Conservation (phyloP, 345 rosid species). For the Balakata baccata region DNA sequence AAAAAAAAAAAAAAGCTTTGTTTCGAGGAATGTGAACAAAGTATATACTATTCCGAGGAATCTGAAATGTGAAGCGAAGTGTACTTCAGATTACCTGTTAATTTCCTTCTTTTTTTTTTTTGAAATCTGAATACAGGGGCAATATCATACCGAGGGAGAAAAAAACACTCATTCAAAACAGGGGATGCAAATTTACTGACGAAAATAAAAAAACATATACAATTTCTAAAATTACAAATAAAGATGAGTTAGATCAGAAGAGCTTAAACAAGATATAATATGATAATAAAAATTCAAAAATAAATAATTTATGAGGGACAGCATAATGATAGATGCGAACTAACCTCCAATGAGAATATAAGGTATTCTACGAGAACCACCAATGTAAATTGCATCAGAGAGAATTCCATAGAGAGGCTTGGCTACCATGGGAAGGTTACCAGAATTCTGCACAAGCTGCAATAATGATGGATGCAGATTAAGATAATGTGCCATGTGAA, state of each 20-base stretch:
- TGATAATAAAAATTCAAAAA: neutral
- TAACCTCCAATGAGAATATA: constrained; percentile 81
- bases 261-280: neutral
- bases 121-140: neutral
- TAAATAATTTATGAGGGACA: neutral
- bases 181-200: neutral
- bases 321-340: constrained; percentile 17
- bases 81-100: neutral
- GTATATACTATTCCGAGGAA: constrained; percentile 1
- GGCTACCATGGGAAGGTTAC: constrained; percentile 82
- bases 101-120: neutral
- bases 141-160: neutral
- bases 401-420: constrained; percentile 83
- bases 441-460: constrained; percentile 83
- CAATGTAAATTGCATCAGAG: constrained; percentile 69
- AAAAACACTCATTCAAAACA: neutral
- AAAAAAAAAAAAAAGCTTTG: neutral
- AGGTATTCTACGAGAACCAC: constrained; percentile 74
- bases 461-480: constrained; percentile 62
- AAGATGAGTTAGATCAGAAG: neutral
- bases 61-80: constrained; percentile 3
- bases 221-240: neutral
- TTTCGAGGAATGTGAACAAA: neutral
- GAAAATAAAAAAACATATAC: neutral
- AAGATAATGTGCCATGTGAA: constrained; percentile 73